These are phyloP conservation scores for Pyrenophora graminea DNA, from an alignment of 2,329 filamentous ascomycete species.

Conservation along the genomic window DNA sequence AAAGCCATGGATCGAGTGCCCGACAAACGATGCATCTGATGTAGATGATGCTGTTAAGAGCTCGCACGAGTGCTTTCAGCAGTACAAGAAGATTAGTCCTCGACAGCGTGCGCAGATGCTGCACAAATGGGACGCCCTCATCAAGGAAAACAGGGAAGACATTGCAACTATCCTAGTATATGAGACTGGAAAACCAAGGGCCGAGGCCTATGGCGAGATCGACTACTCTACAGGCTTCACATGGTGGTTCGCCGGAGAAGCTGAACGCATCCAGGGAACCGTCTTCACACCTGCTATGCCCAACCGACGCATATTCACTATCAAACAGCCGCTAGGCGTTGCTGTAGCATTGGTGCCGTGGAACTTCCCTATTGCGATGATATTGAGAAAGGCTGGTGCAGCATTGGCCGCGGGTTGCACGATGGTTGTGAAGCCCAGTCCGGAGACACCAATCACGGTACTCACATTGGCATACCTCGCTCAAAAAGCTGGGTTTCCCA, in stretches of 20 bases:
- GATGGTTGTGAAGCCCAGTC: conserved; percentile 62
- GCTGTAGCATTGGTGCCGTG: conserved; percentile 71
- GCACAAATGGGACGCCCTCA: conserved; percentile 67
- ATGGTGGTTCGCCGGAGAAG: conserved; percentile 65
- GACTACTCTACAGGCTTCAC: conserved; percentile 60
- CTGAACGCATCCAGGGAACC: conserved; percentile 65
- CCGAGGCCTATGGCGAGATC: conserved; percentile 58
- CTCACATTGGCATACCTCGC: conserved; percentile 47
- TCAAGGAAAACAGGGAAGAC: conserved; percentile 65
- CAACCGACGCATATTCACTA: conserved; percentile 67
- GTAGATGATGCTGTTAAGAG: conserved; percentile 64
- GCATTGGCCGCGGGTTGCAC: conserved; percentile 73
- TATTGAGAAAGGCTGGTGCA: conserved; percentile 68
- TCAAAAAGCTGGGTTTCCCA: conserved; percentile 54
- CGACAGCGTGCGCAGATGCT: conserved; percentile 65
- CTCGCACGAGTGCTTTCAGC: conserved; percentile 64
- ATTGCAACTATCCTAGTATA: conserved; percentile 66
- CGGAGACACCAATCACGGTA: conserved; percentile 48
- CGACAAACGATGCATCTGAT: conserved; percentile 59
- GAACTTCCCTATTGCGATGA: conserved; percentile 73
- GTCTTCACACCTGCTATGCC: conserved; percentile 64
- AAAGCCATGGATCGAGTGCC: conserved; percentile 54
- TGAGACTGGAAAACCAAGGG: conserved; percentile 60
- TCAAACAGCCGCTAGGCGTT: conserved; percentile 76
- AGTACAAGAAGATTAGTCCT: conserved; percentile 64